Base-by-base conservation (phyloP, 164 flowering plant species). In the Cinnamomum chago region DNA sequence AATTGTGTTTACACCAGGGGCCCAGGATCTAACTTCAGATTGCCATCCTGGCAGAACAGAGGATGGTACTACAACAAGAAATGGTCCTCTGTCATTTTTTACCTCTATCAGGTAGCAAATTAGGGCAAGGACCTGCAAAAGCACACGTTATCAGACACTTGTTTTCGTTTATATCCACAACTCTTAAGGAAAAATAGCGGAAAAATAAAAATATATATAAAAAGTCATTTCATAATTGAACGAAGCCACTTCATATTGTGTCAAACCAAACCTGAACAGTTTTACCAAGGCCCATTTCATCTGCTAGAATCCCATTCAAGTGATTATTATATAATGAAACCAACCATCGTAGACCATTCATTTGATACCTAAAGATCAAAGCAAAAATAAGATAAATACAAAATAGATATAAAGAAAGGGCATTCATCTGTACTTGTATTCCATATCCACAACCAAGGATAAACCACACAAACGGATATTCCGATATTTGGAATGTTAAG, bases 241-340 rank as follows among this genome's bases (percentile, higher is more conserved):
- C 2, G 11, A 9, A 40, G 47, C 10, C 11, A 40, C 47, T 40
- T 40, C 47, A 40, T 40, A 9, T 9, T 6, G 9, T n/a, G 28
- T 20, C 27, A 51, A 23, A 62, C 2, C 67, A 50, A 80, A 92
- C 98, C 95, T 95, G 99, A 78, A 95, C 97, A 78, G 99, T 95
- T 88, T 95, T 95, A 35, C 99, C 99, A 67, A 95, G 90, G 62
- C 99, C 99, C 99, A 95, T 95, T 86, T 95, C 99, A 85, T 95
- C 99, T 72, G 99, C 99, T 76, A 95, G 93, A 73, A 95, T 95
- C 51, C 99, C 99, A 88, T 95, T 95, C 86, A 95, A 82, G 83
- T 93, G 91, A 81, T 95, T 95, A 81, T 95, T 95, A 79, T 93
- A 93, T 5, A 95, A 83, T 6, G 99, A 95, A 77, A 95, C 90